Evolutionary conservation across 805 yeast genomes (phyloP).

Genomic region (Kodamaea jinghongensis): DNA sequence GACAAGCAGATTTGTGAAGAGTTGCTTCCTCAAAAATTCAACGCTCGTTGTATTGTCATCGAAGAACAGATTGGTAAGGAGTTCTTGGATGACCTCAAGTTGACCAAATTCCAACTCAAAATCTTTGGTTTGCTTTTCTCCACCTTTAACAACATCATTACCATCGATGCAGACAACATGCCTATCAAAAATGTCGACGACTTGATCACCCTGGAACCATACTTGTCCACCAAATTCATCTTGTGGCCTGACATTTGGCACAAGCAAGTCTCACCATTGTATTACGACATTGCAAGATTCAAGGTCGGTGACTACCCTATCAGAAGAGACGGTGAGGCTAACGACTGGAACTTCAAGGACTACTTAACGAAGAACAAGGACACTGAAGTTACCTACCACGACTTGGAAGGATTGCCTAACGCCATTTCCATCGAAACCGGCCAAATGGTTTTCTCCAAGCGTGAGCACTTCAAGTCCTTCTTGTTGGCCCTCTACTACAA

Average conservation of each 20-base stretch:
- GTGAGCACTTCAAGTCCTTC: constrained; percentile 28
- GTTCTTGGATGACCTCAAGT: constrained; percentile 15
- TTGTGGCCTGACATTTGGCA: constrained; percentile 40
- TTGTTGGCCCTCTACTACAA: constrained; percentile 36
- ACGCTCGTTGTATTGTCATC: constrained; percentile 27
- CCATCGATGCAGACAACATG: constrained; percentile 34
- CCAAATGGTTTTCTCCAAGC: constrained; percentile 35
- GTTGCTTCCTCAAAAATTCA: constrained; percentile 20
- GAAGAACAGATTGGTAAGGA: constrained; percentile 25
- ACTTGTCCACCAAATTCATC: constrained; percentile 23
- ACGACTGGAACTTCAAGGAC: constrained; percentile 22
- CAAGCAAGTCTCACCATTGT: constrained; percentile 30
- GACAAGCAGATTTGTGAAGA: constrained; percentile 27
- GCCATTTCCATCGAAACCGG: constrained; percentile 33
- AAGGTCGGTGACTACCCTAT: constrained; percentile 25
- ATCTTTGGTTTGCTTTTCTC: constrained; percentile 31
- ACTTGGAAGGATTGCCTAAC: constrained; percentile 30
- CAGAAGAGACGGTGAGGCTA: constrained; percentile 28
- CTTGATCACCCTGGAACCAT: constrained; percentile 24
- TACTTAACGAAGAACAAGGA: constrained; percentile 19
- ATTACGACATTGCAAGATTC: constrained; percentile 31
- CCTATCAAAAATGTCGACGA: constrained; percentile 30
- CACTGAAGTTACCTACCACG: constrained; percentile 26
- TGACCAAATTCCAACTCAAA: constrained; percentile 28
- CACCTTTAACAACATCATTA: constrained; percentile 31